Conservation (phyloP, 257 asterid genomes). For the Scutellaria galericulata region DNA sequence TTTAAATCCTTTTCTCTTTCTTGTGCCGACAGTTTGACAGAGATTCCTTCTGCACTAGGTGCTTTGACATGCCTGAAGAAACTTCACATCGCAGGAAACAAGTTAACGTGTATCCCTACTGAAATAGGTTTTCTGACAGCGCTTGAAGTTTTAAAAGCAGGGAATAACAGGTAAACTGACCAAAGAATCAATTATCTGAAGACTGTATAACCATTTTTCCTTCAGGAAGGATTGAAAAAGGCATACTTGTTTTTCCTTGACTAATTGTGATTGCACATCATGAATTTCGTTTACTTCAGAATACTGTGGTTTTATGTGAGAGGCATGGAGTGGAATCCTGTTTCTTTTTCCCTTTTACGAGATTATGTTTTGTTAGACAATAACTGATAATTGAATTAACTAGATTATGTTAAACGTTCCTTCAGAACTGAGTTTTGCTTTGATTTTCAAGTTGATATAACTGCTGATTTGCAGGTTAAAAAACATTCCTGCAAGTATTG, state of each 20-base stretch:
- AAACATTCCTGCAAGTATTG: conserved; percentile 66
- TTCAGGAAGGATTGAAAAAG: conserved; percentile 20
- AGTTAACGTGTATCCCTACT: conserved; percentile 65
- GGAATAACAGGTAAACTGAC: conserved; percentile 73
- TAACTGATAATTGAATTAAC: conserved; percentile 20
- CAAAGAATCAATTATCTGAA: conserved; percentile 21
- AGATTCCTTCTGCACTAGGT: conserved; percentile 71
- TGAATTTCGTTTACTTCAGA: conserved; percentile 9
- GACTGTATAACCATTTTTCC: conserved; percentile 23
- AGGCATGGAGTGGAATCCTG: conserved; percentile 10
- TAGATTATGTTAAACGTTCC: conserved; percentile 4
- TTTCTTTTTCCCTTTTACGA: conserved; percentile 11
- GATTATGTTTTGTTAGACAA: conserved; percentile 13
- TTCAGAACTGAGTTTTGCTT: conserved; percentile 13
- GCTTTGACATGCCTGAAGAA: conserved; percentile 72
- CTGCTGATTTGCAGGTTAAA: conserved; percentile 62
- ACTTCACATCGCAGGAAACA: conserved; percentile 65
- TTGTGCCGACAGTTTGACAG: conserved; percentile 55
- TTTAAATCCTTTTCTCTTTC: conserved; percentile 25
- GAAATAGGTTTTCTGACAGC: conserved; percentile 70
- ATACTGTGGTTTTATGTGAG: neutral
- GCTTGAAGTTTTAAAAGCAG: conserved; percentile 76
- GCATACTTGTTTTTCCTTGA: conserved; percentile 10
- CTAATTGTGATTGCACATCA: neutral
- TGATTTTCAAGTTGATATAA: conserved; percentile 22